Conservation (phyloP, 805 yeast genomes). For the Hanseniaspora vineae region DNA sequence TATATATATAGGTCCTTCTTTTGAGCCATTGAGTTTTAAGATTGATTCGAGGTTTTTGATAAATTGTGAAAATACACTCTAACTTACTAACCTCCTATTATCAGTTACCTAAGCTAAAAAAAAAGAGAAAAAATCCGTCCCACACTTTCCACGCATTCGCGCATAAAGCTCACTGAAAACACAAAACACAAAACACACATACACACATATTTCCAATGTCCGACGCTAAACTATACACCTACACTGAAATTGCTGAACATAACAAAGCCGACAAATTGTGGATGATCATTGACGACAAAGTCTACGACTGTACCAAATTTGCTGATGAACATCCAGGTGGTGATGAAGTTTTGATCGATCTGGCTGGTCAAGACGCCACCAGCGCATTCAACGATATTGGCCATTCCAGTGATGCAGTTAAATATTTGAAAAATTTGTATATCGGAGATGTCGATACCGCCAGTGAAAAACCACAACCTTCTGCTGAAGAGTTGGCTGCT, state of each 20-base stretch:
- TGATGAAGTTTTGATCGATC: conserved; percentile 63
- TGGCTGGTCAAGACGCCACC: conserved; percentile 78
- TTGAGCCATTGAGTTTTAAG: too few species aligned
- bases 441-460: conserved; percentile 73
- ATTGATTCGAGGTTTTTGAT: too few species aligned
- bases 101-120: too few species aligned
- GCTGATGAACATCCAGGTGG: conserved; percentile 64
- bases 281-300: conserved; percentile 73
- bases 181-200: not conserved
- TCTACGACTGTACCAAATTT: conserved; percentile 65
- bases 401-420: conserved; percentile 92
- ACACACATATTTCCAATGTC: conserved; percentile 2
- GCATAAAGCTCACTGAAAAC: not conserved
- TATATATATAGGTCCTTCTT: too few species aligned
- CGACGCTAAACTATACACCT: conserved; percentile 36
- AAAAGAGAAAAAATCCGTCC: too few species aligned
- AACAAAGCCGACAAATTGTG: conserved; percentile 66
- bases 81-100: too few species aligned
- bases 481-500: conserved; percentile 35
- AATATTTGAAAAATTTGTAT: conserved; percentile 49
- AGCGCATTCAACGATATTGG: conserved; percentile 84
- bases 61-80: too few species aligned
- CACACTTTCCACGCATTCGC: too few species aligned
- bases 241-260: conserved; percentile 62
- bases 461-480: conserved; percentile 24